Conservation (phyloP, 768 basidiomycete genomes). For the Boletus eberwhitei region DNA sequence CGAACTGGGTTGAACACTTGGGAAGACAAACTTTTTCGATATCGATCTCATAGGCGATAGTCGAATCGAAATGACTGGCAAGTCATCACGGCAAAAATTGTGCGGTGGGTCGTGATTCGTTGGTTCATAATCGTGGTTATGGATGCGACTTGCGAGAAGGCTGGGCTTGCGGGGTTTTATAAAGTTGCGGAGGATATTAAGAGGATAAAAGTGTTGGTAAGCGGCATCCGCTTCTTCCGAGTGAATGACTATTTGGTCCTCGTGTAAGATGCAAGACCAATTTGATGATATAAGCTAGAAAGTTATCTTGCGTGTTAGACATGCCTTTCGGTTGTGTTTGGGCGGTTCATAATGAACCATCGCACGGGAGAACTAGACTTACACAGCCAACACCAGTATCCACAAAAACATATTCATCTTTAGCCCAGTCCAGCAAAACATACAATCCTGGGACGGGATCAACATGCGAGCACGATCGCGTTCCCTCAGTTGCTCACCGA, state of each 20-base stretch:
- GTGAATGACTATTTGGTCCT: constrained; percentile 68
- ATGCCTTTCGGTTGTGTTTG: background rate
- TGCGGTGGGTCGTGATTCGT: constrained; percentile 1
- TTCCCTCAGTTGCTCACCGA: constrained; percentile 19
- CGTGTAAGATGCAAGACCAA: constrained; percentile 72
- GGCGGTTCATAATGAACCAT: constrained; percentile 6
- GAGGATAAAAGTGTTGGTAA: constrained; percentile 67
- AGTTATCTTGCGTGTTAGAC: background rate
- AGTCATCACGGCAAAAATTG: constrained; percentile 24
- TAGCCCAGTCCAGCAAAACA: constrained; percentile 63
- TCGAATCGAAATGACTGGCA: constrained; percentile 41
- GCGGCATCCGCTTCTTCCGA: constrained; percentile 66
- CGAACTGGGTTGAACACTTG: constrained; percentile 19
- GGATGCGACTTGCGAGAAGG: constrained; percentile 11
- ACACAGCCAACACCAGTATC: constrained; percentile 75
- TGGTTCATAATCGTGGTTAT: constrained; percentile 3
- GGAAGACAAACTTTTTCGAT: constrained; percentile 53
- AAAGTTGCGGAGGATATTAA: constrained; percentile 33
- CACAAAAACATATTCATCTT: constrained; percentile 64
- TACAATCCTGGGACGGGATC: constrained; percentile 52
- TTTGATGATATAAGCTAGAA: constrained; percentile 61
- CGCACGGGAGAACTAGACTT: constrained; percentile 29
- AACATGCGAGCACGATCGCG: background rate
- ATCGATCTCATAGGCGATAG: constrained; percentile 46
- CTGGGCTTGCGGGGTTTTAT: constrained; percentile 24